Percentiles rank a stretch among this genome's conserved stretches.
These are phyloP conservation scores for Auricularia cornea DNA, from an alignment of 768 basidiomycete genomes.

Conservation along the genomic window DNA sequence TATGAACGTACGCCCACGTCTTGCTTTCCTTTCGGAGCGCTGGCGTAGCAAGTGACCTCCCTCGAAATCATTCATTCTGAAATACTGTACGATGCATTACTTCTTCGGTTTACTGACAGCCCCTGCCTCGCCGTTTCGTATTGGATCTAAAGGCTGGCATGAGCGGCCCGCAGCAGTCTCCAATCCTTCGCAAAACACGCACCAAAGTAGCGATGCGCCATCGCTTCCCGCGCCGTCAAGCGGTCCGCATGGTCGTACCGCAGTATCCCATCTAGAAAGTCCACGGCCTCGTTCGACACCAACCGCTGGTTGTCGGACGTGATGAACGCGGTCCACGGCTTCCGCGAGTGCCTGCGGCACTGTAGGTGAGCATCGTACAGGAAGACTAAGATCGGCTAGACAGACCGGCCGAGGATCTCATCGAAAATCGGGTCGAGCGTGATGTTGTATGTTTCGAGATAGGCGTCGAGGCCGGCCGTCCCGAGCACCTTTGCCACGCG, in stretches of 20 bases:
- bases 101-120: too few species aligned
- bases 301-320: constrained; percentile 49
- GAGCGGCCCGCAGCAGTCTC: too few species aligned
- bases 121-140: too few species aligned
- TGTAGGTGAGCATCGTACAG: neutral
- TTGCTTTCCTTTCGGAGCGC: too few species aligned
- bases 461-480: constrained; percentile 55
- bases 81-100: too few species aligned
- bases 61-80: too few species aligned
- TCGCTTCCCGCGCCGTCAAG: constrained; percentile 58
- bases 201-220: constrained; percentile 62
- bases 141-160: too few species aligned
- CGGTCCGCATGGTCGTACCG: constrained; percentile 64
- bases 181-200: constrained; percentile 6
- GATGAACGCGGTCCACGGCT: constrained; percentile 58
- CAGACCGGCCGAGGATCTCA: constrained; percentile 40
- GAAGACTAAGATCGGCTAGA: neutral
- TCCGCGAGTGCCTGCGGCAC: constrained; percentile 42
- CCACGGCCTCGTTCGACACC: constrained; percentile 54
- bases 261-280: constrained; percentile 58
- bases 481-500: constrained; percentile 63
- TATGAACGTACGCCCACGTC: too few species aligned
- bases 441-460: constrained; percentile 53
- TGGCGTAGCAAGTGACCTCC: too few species aligned
- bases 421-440: constrained; percentile 58